Conservation (phyloP, 768 basidiomycete genomes). For the Leccinellum rugosiceps region DNA sequence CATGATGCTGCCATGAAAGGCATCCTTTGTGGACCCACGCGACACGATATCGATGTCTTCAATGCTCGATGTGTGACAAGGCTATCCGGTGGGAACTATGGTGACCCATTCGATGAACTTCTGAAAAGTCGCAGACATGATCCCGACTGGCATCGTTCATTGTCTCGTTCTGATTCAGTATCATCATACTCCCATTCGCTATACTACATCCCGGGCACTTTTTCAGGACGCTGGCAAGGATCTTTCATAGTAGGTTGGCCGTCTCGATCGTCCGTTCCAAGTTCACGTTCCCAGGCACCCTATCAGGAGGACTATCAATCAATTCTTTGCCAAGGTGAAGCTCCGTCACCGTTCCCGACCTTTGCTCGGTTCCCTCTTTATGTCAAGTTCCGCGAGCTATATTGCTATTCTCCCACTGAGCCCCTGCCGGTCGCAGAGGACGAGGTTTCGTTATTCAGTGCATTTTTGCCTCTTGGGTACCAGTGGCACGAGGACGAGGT, state of each 20-base stretch:
- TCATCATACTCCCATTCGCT: conserved; percentile 1
- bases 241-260: conserved; percentile 41
- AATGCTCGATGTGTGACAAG: conserved; percentile 41
- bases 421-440: conserved; percentile 36
- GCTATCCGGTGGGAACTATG: conserved; percentile 28
- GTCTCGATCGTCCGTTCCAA: neutral
- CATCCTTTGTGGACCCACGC: conserved; percentile 37
- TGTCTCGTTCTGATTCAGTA: conserved; percentile 4
- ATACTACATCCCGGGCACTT: conserved; percentile 41
- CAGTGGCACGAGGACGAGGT: conserved; percentile 34
- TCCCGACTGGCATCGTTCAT: conserved; percentile 29
- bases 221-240: conserved; percentile 50
- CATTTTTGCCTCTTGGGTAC: conserved; percentile 44
- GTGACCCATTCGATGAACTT: conserved; percentile 16
- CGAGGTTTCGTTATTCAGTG: conserved; percentile 38
- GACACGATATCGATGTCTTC: conserved; percentile 45
- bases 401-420: conserved; percentile 33
- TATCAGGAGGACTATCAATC: conserved; percentile 36
- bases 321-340: conserved; percentile 34
- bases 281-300: conserved; percentile 34
- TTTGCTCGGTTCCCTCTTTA: conserved; percentile 47
- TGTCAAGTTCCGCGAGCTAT: conserved; percentile 47
- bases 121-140: conserved; percentile 31
- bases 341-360: conserved; percentile 34
- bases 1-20: conserved; percentile 31